These are phyloP conservation scores for Nicotiana undulata DNA, from an alignment of 257 asterid genomes.

Conservation along the genomic window DNA sequence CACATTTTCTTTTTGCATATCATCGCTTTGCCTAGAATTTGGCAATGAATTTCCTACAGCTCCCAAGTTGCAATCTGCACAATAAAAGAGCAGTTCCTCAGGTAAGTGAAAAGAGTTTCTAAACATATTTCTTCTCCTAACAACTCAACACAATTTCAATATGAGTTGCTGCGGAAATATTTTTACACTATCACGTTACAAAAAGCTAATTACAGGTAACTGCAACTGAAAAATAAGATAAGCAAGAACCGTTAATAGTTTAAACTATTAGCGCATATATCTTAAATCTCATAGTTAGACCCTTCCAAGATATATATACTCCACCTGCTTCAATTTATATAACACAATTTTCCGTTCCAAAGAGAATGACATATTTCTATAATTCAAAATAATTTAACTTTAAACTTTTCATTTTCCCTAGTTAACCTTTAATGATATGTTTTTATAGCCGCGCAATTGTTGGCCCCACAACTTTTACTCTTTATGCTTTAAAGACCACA, in stretches of 20 bases:
- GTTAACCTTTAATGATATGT: too few species aligned
- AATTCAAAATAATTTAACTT: too few species aligned
- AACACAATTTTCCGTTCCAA: too few species aligned
- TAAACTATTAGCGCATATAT: neutral
- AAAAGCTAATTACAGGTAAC: neutral
- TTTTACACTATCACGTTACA: neutral
- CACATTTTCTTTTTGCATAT: conserved; percentile 25
- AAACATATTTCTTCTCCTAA: neutral
- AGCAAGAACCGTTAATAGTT: neutral
- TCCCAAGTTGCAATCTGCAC: conserved; percentile 17
- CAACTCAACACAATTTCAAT: neutral
- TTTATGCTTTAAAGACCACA: too few species aligned
- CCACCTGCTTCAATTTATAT: too few species aligned
- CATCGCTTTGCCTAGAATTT: conserved; percentile 15
- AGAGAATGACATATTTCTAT: too few species aligned
- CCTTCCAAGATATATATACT: neutral
- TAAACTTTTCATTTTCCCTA: too few species aligned
- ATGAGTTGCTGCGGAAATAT: neutral
- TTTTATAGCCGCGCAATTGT: too few species aligned
- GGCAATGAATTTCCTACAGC: conserved; percentile 1
- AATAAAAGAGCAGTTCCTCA: neutral
- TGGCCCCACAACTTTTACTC: too few species aligned
- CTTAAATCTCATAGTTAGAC: neutral
- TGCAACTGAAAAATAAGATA: neutral
- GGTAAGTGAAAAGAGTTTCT: neutral